phyloP scores from a whole-genome alignment of 257 asterid genomes.

The Linderniella brevidens region DNA sequence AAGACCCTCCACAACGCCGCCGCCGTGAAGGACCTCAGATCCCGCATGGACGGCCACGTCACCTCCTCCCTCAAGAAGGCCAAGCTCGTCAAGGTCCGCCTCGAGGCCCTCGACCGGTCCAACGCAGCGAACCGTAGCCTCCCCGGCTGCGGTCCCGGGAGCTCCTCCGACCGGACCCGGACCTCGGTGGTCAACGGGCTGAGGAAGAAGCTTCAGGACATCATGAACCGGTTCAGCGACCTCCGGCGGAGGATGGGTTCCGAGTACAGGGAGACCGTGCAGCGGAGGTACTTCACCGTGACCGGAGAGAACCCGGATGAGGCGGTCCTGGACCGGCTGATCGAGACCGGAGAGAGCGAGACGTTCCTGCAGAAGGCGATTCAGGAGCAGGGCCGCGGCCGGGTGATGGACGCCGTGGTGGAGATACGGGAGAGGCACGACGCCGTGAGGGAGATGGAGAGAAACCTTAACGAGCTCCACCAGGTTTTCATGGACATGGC shows the following conservation, averaged over 20 bases:
- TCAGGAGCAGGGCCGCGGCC: slow-evolving; percentile 4
- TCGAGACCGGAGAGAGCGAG: slow-evolving; percentile 8
- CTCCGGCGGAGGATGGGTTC: slow-evolving; percentile 14
- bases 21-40: slow-evolving; percentile 10
- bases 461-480: slow-evolving; percentile 3
- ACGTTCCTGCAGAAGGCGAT: slow-evolving; percentile 6
- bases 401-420: not conserved
- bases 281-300: slow-evolving; percentile 9
- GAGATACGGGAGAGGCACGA: slow-evolving; percentile 9
- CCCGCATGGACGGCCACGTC: slow-evolving; percentile 12
- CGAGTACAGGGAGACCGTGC: slow-evolving; percentile 9
- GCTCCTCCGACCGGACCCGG: slow-evolving; percentile 53
- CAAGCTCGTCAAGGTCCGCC: slow-evolving; percentile 18
- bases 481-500: slow-evolving; percentile 9
- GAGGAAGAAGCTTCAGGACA: slow-evolving; percentile 43
- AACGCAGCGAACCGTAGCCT: slow-evolving; percentile 47
- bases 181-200: slow-evolving; percentile 63
- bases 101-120: slow-evolving; percentile 22
- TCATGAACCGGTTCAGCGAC: slow-evolving; percentile 43
- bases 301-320: slow-evolving; percentile 9
- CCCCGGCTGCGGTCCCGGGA: slow-evolving; percentile 58
- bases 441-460: slow-evolving; percentile 8
- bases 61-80: slow-evolving; percentile 23
- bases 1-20: slow-evolving; percentile 32
- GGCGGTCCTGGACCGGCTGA: not conserved